Evolutionary conservation across 202 grass and related monocot species (phyloP).

Genomic region (Cymbopogon flexuosus): DNA sequence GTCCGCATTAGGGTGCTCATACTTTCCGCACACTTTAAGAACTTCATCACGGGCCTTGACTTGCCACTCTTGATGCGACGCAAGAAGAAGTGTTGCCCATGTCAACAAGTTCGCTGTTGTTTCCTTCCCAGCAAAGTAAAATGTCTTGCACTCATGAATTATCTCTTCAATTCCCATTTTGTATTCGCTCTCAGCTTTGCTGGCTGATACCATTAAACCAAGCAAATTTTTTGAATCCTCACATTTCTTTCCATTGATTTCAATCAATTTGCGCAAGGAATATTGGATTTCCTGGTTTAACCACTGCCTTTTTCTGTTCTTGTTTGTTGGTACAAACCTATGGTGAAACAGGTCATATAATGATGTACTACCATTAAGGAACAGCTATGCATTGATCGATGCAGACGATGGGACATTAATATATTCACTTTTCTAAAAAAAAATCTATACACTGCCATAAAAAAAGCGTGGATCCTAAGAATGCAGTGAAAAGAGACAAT

Average conservation of each 20-base stretch:
- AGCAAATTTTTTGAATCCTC: constrained; percentile 72
- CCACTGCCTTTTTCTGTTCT: constrained; percentile 48
- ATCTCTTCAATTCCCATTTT: constrained; percentile 82
- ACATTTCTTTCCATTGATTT: constrained; percentile 50
- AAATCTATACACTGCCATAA: background rate
- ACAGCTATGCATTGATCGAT: too few species aligned
- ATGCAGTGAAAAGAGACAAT: constrained; percentile 11
- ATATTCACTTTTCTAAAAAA: too few species aligned
- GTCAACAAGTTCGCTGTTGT: constrained; percentile 77
- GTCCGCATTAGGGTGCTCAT: constrained; percentile 35
- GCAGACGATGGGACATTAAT: too few species aligned
- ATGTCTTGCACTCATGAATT: constrained; percentile 85
- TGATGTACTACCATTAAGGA: too few species aligned
- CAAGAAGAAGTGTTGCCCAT: constrained; percentile 71
- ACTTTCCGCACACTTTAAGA: constrained; percentile 44
- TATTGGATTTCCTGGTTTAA: constrained; percentile 57
- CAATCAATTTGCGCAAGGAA: constrained; percentile 59
- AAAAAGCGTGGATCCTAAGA: background rate
- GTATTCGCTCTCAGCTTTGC: constrained; percentile 41
- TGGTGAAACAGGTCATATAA: background rate
- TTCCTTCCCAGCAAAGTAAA: constrained; percentile 85
- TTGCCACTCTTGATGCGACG: constrained; percentile 78
- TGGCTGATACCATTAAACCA: constrained; percentile 65
- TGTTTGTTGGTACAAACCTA: constrained; percentile 81
- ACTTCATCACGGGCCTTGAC: constrained; percentile 62